Evolutionary conservation across 2,329 filamentous ascomycete genomes (phyloP).

Genomic region (Trichophyton rubrum): DNA sequence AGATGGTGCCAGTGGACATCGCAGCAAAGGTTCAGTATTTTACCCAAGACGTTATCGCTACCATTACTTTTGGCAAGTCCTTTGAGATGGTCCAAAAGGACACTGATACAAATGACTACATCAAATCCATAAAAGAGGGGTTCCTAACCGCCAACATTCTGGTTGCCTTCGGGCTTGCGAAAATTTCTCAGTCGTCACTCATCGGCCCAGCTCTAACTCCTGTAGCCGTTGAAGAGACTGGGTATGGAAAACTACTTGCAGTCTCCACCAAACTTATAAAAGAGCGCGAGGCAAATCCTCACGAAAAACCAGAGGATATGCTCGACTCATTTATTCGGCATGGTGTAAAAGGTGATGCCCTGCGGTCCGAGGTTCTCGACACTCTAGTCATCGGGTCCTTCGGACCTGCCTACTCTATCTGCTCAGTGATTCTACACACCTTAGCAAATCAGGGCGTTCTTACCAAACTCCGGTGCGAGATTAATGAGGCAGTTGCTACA

Average conservation of each 20-base stretch:
- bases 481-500: neutral
- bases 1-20: slow-evolving; percentile 31
- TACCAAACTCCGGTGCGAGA: slow-evolving; percentile 1
- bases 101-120: slow-evolving; percentile 31
- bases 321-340: neutral
- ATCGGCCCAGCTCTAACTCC: slow-evolving; percentile 4
- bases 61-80: slow-evolving; percentile 39
- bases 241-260: neutral
- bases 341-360: neutral
- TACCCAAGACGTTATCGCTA: slow-evolving; percentile 45
- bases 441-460: neutral
- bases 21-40: slow-evolving; percentile 41
- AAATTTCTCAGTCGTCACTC: neutral
- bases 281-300: neutral
- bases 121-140: slow-evolving; percentile 18
- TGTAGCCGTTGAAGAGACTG: neutral
- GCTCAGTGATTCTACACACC: slow-evolving; percentile 4
- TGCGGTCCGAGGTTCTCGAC: slow-evolving; percentile 1
- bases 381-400: neutral
- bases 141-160: slow-evolving; percentile 1
- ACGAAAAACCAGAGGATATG: neutral
- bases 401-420: neutral
- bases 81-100: slow-evolving; percentile 37
- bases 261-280: slow-evolving; percentile 1
- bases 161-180: neutral